These are phyloP conservation scores for Cladophialophora yegresii DNA, from an alignment of 2,329 filamentous ascomycete genomes.

Conservation along the genomic window DNA sequence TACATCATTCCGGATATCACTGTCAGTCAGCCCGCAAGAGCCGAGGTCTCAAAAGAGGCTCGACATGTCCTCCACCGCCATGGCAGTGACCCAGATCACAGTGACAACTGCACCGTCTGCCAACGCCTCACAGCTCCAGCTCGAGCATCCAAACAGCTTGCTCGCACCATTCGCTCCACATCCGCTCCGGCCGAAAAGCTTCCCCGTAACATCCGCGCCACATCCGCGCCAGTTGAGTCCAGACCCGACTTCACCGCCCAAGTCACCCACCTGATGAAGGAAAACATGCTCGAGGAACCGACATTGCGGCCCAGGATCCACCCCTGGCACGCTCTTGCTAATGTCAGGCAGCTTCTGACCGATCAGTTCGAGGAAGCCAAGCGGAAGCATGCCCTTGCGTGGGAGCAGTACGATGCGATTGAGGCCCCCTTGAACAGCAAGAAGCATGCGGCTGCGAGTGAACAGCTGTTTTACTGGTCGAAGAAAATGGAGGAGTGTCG, in stretches of 20 bases:
- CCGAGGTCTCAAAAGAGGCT: conserved; percentile 43
- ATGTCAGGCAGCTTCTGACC: conserved; percentile 78
- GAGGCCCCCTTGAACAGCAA: conserved; percentile 35
- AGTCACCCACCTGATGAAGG: conserved; percentile 32
- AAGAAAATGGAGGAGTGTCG: conserved; percentile 38
- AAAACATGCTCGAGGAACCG: conserved; percentile 53
- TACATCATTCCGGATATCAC: conserved; percentile 67
- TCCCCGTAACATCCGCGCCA: conserved; percentile 24
- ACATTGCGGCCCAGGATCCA: conserved; percentile 65
- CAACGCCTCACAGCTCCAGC: conserved; percentile 46
- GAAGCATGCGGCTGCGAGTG: conserved; percentile 34
- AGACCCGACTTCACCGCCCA: conserved; percentile 41
- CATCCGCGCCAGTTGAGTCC: conserved; percentile 27
- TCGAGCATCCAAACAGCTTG: conserved; percentile 39
- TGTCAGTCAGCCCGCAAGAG: conserved; percentile 42
- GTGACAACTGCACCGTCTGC: conserved; percentile 60
- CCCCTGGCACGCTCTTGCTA: conserved; percentile 71
- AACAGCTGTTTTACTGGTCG: conserved; percentile 35
- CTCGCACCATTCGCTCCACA: conserved; percentile 24
- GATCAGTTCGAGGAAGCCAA: conserved; percentile 79
- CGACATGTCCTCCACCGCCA: conserved; percentile 47
- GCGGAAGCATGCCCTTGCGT: conserved; percentile 60
- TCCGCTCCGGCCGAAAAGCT: conserved; percentile 31
- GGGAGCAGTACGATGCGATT: conserved; percentile 36
- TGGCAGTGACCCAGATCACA: conserved; percentile 50